A percentile compares a stretch with the other conserved stretches of the same genome.
phyloP scores from a whole-genome alignment of 2,329 filamentous ascomycete species.

The Neofusicoccum kwambonambiense region DNA sequence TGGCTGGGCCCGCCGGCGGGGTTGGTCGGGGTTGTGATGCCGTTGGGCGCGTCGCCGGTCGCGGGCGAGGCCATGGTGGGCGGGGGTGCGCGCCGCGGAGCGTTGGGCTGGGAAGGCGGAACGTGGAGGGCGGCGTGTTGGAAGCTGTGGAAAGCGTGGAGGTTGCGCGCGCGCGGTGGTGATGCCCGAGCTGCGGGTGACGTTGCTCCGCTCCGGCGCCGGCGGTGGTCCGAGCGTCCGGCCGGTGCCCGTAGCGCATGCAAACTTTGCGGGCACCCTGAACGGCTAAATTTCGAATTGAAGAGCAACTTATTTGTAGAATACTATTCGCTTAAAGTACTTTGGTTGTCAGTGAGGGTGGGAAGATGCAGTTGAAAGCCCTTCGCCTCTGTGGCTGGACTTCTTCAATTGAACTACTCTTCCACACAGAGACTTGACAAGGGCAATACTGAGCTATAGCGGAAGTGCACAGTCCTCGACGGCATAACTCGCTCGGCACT shows the following conservation, averaged over 20 bases:
- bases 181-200: not conserved
- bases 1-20: conserved; percentile 29
- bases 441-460: no score
- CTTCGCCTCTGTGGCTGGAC: no score
- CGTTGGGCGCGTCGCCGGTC: conserved; percentile 34
- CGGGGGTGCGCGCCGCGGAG: not conserved
- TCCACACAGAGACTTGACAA: no score
- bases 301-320: not conserved
- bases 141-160: not conserved
- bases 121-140: not conserved
- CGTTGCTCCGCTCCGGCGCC: conserved; percentile 1
- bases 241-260: not conserved
- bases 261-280: not conserved
- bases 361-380: no score
- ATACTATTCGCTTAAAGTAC: not conserved
- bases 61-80: conserved; percentile 38
- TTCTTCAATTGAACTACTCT: no score
- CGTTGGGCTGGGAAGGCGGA: not conserved
- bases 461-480: no score
- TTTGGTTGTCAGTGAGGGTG: not conserved
- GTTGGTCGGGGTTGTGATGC: conserved; percentile 36
- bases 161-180: not conserved
- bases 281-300: not conserved
- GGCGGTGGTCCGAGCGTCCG: not conserved
- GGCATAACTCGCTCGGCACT: no score